Base-by-base conservation (phyloP, 495 filamentous ascomycete genomes). In the Aspergillus sparsus region DNA sequence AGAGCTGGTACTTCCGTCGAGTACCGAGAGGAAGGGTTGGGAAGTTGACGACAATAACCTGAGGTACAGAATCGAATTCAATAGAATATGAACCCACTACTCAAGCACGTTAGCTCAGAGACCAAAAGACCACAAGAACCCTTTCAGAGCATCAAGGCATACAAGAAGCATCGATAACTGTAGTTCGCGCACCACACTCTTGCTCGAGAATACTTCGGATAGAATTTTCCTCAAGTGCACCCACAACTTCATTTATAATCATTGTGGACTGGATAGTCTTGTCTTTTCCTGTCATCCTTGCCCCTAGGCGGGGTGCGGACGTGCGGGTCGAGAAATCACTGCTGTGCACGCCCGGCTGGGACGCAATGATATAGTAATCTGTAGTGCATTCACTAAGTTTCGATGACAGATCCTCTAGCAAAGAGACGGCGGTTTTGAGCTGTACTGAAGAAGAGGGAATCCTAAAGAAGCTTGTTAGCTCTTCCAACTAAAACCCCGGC, bases 311-410 rank as follows among this genome's bases (percentile, higher is more conserved):
- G 50, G 87, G 86, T 54, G 83, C 75, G 6, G 83, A 77, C 58
- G 76, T 74, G 61, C 72, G 74, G 47, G 81, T 72, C 37, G 76
- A 64, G 66, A 86, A 85, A 69, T 92, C 88, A 58, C 77, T 78
- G 52, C 85, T 84, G 67, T 89, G 84, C 41, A 92, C 77, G 55
- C 90, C 87, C 5, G 91, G 89, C 64, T 95, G 91, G 16, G 83
- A 85, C 55, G 93, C 84, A 62, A 98, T 74, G 68, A 97, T 76
- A 79, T 97, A 97, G 45, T 83, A 83, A 35, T 88, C 82, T 4
- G 90, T 91, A 1, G 85, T 83, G 71, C 92, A 96, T n/a, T 67
- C 66, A 10, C 75, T 76, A 33, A 97, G 82, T 65, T 64, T 66
- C 13, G 67, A 72, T 32, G 66, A 76, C 33, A 76, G 47, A 9